Base-by-base conservation (phyloP, 1,284 basidiomycete genomes). In the Pisolithus thermaeus region DNA sequence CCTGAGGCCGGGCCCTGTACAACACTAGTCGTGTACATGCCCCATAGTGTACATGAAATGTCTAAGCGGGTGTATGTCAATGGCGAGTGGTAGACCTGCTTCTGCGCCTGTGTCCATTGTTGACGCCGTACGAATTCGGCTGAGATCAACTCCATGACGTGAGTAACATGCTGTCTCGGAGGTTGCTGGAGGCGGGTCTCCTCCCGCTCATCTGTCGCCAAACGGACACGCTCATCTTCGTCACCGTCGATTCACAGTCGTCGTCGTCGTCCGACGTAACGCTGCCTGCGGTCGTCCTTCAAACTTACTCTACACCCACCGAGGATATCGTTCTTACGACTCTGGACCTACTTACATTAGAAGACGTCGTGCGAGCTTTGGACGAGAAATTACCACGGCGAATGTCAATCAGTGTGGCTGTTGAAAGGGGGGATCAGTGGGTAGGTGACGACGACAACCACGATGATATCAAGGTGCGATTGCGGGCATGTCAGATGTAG, bases 311-410 rank as follows among this genome's bases (percentile, higher is more conserved):
- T 54, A 46, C 58, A 8, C 66, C 67, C 32, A 70, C 74, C 11
- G 79, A 80, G 55, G 76, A 74, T 7, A 67, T 83, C n/a, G 69
- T 82, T 45, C 78, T 83, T 58, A 83, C 78, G 0, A 68, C 79
- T 11, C 68, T 83, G 51, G 81, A 83, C 56, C 74, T 83, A 39
- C 54, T 81, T 54, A 72, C 73, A 53, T 76, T 83, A 44, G 59
- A 76, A 44, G 57, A 38, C 4, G 78, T 79, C 25, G 25, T 27
- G 25, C 25, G 7, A 6, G 25, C 25, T 6, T 7, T 27, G 25
- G 7, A 27, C 25, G 25, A 27, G 25, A 27, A 27, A 7, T 7
- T 27, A 27, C 25, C 25, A 27, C 25, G 25, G 36, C 70, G 68
- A 1, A 62, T 82, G 57, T 68, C 65, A 27, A 80, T 83, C 51